Evolutionary conservation across 352 stramenopile genomes (phyloP), one percentile per base, ranked within the genome.

Genomic region (Phytophthora constricta): DNA sequence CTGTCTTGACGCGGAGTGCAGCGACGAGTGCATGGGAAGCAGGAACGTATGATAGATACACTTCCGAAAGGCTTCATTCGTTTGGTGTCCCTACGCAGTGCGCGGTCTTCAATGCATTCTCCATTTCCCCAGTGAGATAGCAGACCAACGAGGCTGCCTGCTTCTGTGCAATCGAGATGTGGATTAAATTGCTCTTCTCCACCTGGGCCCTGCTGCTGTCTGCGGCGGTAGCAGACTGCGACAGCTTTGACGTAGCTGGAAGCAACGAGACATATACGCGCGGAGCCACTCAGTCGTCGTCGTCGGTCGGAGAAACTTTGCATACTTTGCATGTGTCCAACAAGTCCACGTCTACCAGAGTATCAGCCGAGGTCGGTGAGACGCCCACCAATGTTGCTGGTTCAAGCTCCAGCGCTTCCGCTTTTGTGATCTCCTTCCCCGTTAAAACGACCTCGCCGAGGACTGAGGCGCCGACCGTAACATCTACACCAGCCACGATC

Each of bases 201-300:
- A 14, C 31, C 3, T 47, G 23, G 47, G 4, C 22, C 25, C 16
- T 68, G 34, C 52, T 68, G 0, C 19, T 65, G 33, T 7, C 49
- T 2, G 17, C 49, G 34, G 26, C 27, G 26, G 20, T 14, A 7
- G 33, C 34, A 19, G 45, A 43, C 27, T 26, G 55, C 41, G 31
- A 31, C 14, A 63, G 8, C 23, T 13, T 46, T 49, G 65, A 26
- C 31, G 60, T 45, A 22, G 14, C 19, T 19, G 33, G 55, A 4
- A 52, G 49, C 25, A 58, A 57, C n/a, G 64, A 53, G n/a, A 57
- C 60, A n/a, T 62, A 20, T 31, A 34, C 27, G 20, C 53, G 23
- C 50, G 58, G 26, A 16, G 28, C 37, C 43, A 50, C 37, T n/a
- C 42, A 33, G 10, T 41, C 50, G 28, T 48, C 55, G 42, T 34